Base-by-base conservation (phyloP, 2,329 filamentous ascomycete genomes). In the Hymenoscyphus repandus region DNA sequence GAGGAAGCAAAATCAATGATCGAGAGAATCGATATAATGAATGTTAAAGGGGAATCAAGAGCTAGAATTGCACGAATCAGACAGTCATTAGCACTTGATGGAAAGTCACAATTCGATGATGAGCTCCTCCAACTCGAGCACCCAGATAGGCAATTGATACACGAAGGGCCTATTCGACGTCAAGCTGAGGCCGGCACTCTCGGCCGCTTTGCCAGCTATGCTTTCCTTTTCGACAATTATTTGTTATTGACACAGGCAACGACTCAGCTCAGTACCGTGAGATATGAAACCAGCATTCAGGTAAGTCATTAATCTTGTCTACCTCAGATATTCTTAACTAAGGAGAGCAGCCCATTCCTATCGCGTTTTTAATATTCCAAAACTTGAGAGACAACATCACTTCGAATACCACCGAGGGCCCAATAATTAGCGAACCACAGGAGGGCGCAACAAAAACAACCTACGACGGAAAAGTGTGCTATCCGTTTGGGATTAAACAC, bases 191-290 rank as follows among this genome's bases (percentile, higher is more conserved):
- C 17, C 45, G 5, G 20, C 20, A 18, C 10, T 33, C 4, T 17
- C n/a, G 17, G 43, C 17, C 13, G 17, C 39, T 20, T 42, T 27
- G 20, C 15, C 5, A 45, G 13, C 32, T 3, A 45, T 12, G 42
- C 42, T n/a, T 33, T 45, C 22, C 27, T 47, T 11, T 47, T 47
- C 34, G 45, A 47, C 34, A 47, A 47, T 11, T 47, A 40, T 18
- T 17, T 47, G 7, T n/a, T 47, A 9, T 18, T 47, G 10, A 18
- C 34, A n/a, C 20, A 30, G 18, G 3, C 12, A 47, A 18, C n/a
- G 13, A 11, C 12, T 30, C 5, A 15, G 17, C n/a, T n/a, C 43
- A 6, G 4, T 37, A 41, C 13, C 22, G 17, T 20, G n/a, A 47
- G 39, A 39, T 38, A 38, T 30, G 34, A 39, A 18, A 31, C 39